Conservation (phyloP, 805 yeast genomes). For the Nakazawaea populi region DNA sequence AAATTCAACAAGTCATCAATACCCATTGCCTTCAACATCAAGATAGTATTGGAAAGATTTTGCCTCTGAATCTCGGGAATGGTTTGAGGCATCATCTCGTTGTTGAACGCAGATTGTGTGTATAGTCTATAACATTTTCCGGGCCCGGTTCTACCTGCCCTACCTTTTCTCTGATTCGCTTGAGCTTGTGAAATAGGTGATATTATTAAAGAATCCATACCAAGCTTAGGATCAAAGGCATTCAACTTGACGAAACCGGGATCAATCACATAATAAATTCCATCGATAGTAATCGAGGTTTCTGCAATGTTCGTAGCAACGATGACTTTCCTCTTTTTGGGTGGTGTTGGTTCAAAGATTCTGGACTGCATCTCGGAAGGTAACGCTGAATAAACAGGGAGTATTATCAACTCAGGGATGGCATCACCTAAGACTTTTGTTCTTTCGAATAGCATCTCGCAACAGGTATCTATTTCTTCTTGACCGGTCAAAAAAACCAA, state of each 20-base stretch:
- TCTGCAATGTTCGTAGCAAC: conserved; percentile 97
- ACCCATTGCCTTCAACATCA: conserved; percentile 89
- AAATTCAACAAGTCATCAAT: conserved; percentile 73
- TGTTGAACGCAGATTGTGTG: conserved; percentile 72
- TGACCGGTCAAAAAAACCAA: conserved; percentile 85
- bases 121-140: conserved; percentile 92
- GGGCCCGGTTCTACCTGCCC: conserved; percentile 97
- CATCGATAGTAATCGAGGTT: conserved; percentile 94
- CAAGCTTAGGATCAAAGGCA: conserved; percentile 79
- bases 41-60: conserved; percentile 74
- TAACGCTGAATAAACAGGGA: conserved; percentile 87
- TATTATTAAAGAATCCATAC: conserved; percentile 84
- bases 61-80: conserved; percentile 91
- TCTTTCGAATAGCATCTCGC: conserved; percentile 64
- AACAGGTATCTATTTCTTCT: conserved; percentile 89
- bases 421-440: conserved; percentile 58
- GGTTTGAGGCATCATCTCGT: conserved; percentile 75
- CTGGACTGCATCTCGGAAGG: conserved; percentile 87
- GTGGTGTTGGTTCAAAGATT: conserved; percentile 86
- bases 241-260: conserved; percentile 93
- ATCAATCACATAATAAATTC: conserved; percentile 85
- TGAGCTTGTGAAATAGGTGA: conserved; percentile 92
- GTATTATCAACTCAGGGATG: conserved; percentile 60
- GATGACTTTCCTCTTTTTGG: conserved; percentile 79
- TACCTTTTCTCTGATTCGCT: conserved; percentile 91